Evolutionary conservation across 805 yeast genomes (phyloP), one percentile per base, ranked within the genome.

Genomic region (Isabelozyma heimii): DNA sequence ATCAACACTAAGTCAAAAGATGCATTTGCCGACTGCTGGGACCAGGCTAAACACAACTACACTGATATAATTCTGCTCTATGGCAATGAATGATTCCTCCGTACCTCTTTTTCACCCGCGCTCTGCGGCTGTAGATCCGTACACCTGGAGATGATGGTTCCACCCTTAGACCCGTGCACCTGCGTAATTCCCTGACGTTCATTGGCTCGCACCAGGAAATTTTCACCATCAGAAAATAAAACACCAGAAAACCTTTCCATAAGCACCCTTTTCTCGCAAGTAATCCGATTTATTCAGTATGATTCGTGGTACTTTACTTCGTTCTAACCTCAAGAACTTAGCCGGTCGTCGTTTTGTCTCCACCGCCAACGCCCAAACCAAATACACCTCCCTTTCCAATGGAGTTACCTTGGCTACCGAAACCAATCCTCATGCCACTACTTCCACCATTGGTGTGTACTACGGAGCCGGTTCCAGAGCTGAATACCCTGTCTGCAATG

Each of bases 401-500:
- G 95, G 95, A 58, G 71, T 87, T 52, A 81, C 87, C 52, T 80
- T 88, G 56, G 90, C 90, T 53, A 76, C 89, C 45, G 88, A 85
- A 69, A 58, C 78, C 56, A 79, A 83, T 70, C 79, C 85, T 40
- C 59, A 69, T 48, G 80, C 82, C 50, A 65, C 75, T 49, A 63
- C 84, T 37, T 75, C 89, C 44, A 76, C 89, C 37, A 76, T 85
- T 57, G 92, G 94, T 69, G 69, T 85, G 50, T 87, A 78, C 67
- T 73, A 77, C 64, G 87, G 85, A 57, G 87, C 91, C 45, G 96
- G 96, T 67, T 83, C 92, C 44, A 76, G 91, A 66, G 69, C 87
- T 47, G 96, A 88, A 70, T 87, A 85, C 70, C 77, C 89, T 41
- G 87, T 83, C 81, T 85, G 84, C 75, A 87, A 88, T 59, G 96